Conservation (phyloP, 1,284 basidiomycete genomes). For the Heliocybe sulcata region DNA sequence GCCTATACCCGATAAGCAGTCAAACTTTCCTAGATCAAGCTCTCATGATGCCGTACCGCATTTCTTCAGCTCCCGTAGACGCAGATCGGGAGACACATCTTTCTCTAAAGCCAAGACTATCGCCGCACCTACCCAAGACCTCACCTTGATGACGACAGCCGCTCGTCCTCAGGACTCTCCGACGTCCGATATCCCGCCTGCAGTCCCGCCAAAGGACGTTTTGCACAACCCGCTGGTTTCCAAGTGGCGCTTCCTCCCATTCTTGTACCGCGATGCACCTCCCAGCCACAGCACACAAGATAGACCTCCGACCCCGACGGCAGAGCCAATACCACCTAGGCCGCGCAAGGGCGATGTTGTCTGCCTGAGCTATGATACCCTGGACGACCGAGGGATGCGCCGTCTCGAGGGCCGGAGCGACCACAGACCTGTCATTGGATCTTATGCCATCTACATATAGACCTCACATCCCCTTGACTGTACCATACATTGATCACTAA, state of each 20-base stretch:
- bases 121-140: background rate
- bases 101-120: background rate
- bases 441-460: conserved; percentile 57
- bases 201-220: conserved; percentile 24
- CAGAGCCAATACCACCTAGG: conserved; percentile 18
- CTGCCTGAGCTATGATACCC: conserved; percentile 63
- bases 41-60: background rate
- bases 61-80: background rate
- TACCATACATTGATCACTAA: background rate
- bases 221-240: conserved; percentile 21
- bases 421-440: conserved; percentile 74
- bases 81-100: background rate
- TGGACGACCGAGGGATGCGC: conserved; percentile 74
- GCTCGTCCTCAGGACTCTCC: background rate
- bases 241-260: conserved; percentile 58
- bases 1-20: background rate
- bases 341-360: conserved; percentile 51
- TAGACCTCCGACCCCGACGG: conserved; percentile 18
- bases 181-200: conserved; percentile 8
- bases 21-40: background rate
- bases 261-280: conserved; percentile 24
- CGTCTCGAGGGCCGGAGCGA: conserved; percentile 71
- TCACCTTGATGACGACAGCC: background rate
- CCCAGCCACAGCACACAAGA: conserved; percentile 11
- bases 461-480: background rate